A percentile compares a stretch with the other conserved stretches of the same genome.
Evolutionary conservation across 2,329 filamentous ascomycete genomes (phyloP).

Genomic region (Didymella pinodella): DNA sequence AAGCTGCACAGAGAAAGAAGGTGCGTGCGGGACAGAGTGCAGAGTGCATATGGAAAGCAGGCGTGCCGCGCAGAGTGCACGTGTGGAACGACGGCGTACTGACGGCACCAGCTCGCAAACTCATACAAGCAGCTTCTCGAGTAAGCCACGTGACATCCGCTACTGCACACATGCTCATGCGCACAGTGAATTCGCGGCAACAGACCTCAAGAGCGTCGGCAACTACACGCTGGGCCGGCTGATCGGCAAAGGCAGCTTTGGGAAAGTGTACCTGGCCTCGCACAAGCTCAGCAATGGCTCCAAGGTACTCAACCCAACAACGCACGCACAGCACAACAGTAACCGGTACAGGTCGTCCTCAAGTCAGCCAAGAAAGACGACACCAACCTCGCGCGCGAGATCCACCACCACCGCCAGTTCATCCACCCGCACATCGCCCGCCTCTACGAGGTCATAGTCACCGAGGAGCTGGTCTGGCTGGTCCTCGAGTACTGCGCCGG

Average conservation of each 20-base stretch:
- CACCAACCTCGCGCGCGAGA: constrained; percentile 93
- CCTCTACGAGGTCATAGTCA: constrained; percentile 97
- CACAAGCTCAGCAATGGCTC: constrained; percentile 99
- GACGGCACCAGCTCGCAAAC: constrained; percentile 76
- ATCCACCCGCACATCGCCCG: constrained; percentile 96
- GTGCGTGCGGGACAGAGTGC: constrained; percentile 45
- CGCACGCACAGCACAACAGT: background rate
- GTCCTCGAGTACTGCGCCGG: constrained; percentile 96
- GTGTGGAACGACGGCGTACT: background rate
- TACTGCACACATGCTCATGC: constrained; percentile 12
- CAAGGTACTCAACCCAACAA: constrained; percentile 67
- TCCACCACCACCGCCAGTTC: constrained; percentile 98
- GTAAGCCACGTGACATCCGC: constrained; percentile 63
- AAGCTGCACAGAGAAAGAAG: constrained; percentile 67
- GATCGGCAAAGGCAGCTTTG: constrained; percentile 97
- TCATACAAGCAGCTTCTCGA: constrained; percentile 96
- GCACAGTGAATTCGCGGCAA: constrained; percentile 87
- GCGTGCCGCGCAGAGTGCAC: background rate
- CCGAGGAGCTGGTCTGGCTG: constrained; percentile 92
- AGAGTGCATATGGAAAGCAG: background rate
- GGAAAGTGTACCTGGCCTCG: constrained; percentile 93
- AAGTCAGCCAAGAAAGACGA: constrained; percentile 98
- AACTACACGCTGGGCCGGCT: constrained; percentile 92
- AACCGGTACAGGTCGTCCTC: constrained; percentile 80
- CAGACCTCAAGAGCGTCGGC: constrained; percentile 89